A percentile compares a stretch with the other conserved stretches of the same genome.
phyloP scores from a whole-genome alignment of 2,329 filamentous ascomycete genomes.

The Calonectria fujianensis region DNA sequence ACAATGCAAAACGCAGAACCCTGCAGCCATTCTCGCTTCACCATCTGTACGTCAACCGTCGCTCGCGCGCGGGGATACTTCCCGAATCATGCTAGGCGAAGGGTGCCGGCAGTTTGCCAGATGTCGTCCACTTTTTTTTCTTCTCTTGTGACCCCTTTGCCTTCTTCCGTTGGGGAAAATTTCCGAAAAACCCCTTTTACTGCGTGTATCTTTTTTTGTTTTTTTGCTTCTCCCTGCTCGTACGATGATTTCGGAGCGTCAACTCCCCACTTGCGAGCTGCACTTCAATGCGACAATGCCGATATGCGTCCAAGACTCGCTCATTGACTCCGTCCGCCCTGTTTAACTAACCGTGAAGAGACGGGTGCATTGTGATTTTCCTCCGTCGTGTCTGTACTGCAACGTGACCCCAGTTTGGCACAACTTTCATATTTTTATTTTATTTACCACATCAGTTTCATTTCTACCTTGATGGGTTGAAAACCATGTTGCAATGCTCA shows the following conservation, averaged over 20 bases:
- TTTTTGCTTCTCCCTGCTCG: slow-evolving; percentile 5
- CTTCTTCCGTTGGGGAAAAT: background rate
- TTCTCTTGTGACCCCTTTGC: background rate
- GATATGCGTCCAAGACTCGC: background rate
- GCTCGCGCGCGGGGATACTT: slow-evolving; percentile 9
- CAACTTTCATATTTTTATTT: background rate
- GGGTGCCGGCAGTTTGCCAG: slow-evolving; percentile 5
- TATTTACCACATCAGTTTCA: background rate
- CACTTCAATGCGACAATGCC: slow-evolving; percentile 21
- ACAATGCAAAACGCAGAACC: slow-evolving; percentile 5
- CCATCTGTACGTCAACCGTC: background rate
- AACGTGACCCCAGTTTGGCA: background rate
- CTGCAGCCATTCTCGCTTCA: slow-evolving; percentile 12
- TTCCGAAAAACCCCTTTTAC: background rate
- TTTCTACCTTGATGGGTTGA: background rate
- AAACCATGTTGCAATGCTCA: background rate
- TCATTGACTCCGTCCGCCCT: slow-evolving; percentile 8
- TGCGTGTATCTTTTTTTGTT: background rate
- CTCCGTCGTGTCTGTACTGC: background rate
- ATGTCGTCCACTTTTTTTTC: slow-evolving; percentile 12
- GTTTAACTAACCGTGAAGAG: slow-evolving; percentile 10
- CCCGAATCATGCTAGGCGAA: slow-evolving; percentile 24
- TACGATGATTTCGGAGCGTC: slow-evolving; percentile 17
- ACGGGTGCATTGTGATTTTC: background rate
- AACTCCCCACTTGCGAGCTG: slow-evolving; percentile 7